Conservation (phyloP, 176 grass and related monocot genomes). For the Pharus latifolius region DNA sequence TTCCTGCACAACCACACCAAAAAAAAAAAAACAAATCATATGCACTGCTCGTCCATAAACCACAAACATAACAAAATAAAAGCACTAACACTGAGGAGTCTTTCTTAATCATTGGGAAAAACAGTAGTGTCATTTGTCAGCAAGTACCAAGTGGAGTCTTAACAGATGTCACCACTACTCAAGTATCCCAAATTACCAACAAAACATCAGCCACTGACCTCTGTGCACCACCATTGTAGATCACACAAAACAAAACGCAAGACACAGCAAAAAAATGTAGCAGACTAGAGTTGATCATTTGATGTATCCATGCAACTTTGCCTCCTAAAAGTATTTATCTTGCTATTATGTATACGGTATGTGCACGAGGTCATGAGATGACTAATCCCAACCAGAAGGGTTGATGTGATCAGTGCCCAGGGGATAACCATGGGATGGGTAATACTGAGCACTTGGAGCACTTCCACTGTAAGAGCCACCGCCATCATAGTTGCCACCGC, state of each 20-base stretch:
- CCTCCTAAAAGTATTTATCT: not conserved
- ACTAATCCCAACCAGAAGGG: conserved; percentile 64
- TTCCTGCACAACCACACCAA: not conserved
- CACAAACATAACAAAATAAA: too few relatives aligned
- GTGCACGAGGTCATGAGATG: not conserved
- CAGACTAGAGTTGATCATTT: not conserved
- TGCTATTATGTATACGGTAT: conserved; percentile 18
- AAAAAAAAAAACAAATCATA: too few relatives aligned
- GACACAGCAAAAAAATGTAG: not conserved
- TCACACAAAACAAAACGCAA: not conserved
- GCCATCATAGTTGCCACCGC: not conserved
- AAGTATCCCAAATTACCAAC: not conserved
- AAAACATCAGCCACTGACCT: not conserved
- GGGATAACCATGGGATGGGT: conserved; percentile 27
- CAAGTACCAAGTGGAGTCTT: not conserved
- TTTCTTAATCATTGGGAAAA: not conserved
- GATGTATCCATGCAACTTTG: not conserved
- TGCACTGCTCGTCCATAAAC: too few relatives aligned
- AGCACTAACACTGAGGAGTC: not conserved
- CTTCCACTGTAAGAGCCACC: not conserved
- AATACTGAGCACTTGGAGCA: conserved; percentile 14
- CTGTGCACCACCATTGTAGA: conserved; percentile 7
- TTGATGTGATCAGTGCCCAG: conserved; percentile 28
- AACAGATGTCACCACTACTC: not conserved
- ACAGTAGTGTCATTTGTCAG: not conserved